These are phyloP conservation scores for Emergomyces orientalis DNA, from an alignment of 2,329 filamentous ascomycete species.

Conservation along the genomic window DNA sequence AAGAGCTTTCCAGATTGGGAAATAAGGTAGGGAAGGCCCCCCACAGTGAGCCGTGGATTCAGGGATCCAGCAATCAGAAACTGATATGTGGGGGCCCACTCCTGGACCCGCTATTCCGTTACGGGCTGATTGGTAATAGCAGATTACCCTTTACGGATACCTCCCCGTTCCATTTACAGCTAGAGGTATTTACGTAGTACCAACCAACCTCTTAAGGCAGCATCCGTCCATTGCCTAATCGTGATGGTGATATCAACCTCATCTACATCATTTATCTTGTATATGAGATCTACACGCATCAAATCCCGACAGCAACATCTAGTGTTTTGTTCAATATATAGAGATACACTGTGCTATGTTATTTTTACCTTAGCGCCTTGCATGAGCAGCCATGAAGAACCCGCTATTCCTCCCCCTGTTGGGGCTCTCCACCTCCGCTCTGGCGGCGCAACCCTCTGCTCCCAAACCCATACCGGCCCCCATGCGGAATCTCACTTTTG, in stretches of 20 bases:
- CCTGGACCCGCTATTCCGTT: not conserved
- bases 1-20: not conserved
- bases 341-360: not conserved
- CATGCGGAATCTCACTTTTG: slow-evolving; percentile 77
- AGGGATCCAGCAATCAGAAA: not conserved
- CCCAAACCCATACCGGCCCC: slow-evolving; percentile 69
- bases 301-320: not conserved
- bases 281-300: not conserved
- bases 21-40: not conserved
- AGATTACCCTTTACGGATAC: not conserved
- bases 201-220: too few relatives aligned
- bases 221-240: not conserved
- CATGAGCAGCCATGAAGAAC: slow-evolving; percentile 11
- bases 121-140: not conserved
- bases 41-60: not conserved
- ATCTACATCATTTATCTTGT: too few relatives aligned
- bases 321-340: not conserved
- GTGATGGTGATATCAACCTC: not conserved
- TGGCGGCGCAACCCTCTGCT: slow-evolving; percentile 66
- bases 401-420: slow-evolving; percentile 11
- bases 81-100: not conserved
- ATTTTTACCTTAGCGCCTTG: not conserved
- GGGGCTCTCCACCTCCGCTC: slow-evolving; percentile 20
- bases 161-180: too few relatives aligned
- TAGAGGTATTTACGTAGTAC: too few relatives aligned